Evolutionary conservation across 1,139 yeast species (phyloP), one percentile per base, ranked within the genome.

Genomic region (Yamadazyma spencermartinsiae): DNA sequence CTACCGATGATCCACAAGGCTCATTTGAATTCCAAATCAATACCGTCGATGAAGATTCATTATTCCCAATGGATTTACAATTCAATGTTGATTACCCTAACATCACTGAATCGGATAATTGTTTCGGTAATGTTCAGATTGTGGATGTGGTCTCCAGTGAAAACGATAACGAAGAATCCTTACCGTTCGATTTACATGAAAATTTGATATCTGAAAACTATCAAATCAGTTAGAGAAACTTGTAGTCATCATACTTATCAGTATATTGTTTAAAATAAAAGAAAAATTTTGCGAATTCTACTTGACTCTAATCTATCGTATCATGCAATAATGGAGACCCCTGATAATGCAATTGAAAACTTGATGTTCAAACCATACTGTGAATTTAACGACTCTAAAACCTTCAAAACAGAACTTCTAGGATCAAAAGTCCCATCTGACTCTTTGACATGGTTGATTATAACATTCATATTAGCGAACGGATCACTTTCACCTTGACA

Each of bases 51-150:
- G 98, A 92, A 61, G 96, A 89, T 46, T 76, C 82, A 15, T 72
- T 92, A 55, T 90, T 89, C 86, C 98, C 98, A 46, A 80, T 92
- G 74, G 79, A 79, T 50, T 76, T 87, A 29, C 62, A 66, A 39
- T 81, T 82, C 58, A 65, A 65, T 33, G 41, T 60, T 27, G 51
- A 52, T 29, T 61, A 60, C 40, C 56, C 60, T n/a, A 61, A 59
- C 17, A 64, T 64, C 17, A 64, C 68, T 24, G 74, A 70, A 41
- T 52, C 60, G 33, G 75, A 69, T 38, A 51, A 54, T 29, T 60
- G 72, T n/a, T 64, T 70, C 40, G 75, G 75, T 34, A 63, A 63
- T 35, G 64, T 72, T 35, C 63, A 61, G 50, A 65, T 72, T 35
- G 48, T 63, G 38, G 76, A 72, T 48, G 72, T 72, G 37, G 73